phyloP scores from a whole-genome alignment of 306 rosid genomes.

The barrel medic (Medicago truncatula) region MtrunA17r5.0-ANR NC_053048.1:50400501-50401000 shows the following conservation, averaged over 20 bases:
- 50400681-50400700: conserved; percentile 47
- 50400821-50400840: not conserved
- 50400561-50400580: conserved; percentile 83
- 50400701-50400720: conserved; percentile 75
- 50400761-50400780: conserved; percentile 70
- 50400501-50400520: conserved; percentile 80
- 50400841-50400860: conserved; percentile 6
- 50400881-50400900: conserved; percentile 5
- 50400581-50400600: conserved; percentile 77
- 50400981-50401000: not conserved
- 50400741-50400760: conserved; percentile 95
- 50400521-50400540: conserved; percentile 82
- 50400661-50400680: conserved; percentile 51
- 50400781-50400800: conserved; percentile 9
- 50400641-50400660: conserved; percentile 66
- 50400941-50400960: not conserved
- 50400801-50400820: not conserved
- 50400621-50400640: conserved; percentile 87
- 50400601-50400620: conserved; percentile 65
- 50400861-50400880: not conserved
- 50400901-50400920: conserved; percentile 21
- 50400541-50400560: conserved; percentile 96
- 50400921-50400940: not conserved
- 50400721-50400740: conserved; percentile 84
- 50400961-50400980: conserved; percentile 22